Conservation (phyloP, 2,329 filamentous ascomycete species). For the Atkinsonella hypoxylon region DNA sequence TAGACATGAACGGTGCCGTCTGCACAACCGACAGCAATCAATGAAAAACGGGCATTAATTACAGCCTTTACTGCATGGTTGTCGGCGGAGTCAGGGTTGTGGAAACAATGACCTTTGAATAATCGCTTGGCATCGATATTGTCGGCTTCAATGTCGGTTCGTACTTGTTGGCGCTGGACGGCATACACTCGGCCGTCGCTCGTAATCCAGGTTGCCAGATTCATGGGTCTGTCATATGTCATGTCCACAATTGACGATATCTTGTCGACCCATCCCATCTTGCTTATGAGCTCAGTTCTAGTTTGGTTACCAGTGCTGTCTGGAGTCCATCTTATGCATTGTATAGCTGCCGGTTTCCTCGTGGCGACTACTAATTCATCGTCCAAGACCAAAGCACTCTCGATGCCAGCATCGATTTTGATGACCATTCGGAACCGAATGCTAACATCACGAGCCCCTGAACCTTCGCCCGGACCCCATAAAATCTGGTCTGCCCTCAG, state of each 20-base stretch:
- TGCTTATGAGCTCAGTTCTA: constrained; percentile 76
- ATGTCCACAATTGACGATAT: constrained; percentile 69
- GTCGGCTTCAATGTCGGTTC: constrained; percentile 25
- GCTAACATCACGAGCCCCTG: constrained; percentile 73
- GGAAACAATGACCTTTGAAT: constrained; percentile 88
- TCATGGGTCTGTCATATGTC: constrained; percentile 94
- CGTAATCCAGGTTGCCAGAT: constrained; percentile 84
- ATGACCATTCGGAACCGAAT: constrained; percentile 96
- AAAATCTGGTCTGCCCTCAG: constrained; percentile 48
- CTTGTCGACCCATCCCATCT: constrained; percentile 76
- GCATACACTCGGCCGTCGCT: constrained; percentile 81
- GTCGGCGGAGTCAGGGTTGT: constrained; percentile 49
- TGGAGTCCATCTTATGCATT: constrained; percentile 91
- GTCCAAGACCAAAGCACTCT: constrained; percentile 75
- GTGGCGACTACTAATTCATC: constrained; percentile 90
- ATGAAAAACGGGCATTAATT: constrained; percentile 89
- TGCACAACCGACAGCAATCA: constrained; percentile 75
- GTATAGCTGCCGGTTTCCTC: constrained; percentile 80
- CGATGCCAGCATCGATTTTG: constrained; percentile 91
- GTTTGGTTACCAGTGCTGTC: constrained; percentile 75
- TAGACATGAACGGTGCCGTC: constrained; percentile 82
- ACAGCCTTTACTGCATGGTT: constrained; percentile 60
- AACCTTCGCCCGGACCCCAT: constrained; percentile 70
- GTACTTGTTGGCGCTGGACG: constrained; percentile 56
- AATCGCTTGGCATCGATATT: constrained; percentile 49